These are phyloP conservation scores for Allomyces macrogynus DNA, from an alignment of 192 early-diverging fungal genomes.

Conservation along the genomic window DNA sequence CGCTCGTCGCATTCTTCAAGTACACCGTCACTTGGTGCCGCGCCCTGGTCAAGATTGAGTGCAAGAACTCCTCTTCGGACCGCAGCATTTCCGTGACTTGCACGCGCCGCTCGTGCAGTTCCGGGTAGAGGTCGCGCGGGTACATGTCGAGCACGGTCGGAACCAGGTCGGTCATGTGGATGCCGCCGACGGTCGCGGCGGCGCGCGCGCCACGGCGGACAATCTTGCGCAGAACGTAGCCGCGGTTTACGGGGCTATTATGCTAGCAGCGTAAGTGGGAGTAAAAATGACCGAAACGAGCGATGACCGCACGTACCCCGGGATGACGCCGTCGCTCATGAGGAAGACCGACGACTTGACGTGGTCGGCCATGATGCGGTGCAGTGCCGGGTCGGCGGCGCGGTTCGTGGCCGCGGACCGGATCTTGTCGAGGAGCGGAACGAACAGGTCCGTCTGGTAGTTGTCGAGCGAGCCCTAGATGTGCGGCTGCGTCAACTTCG, in stretches of 20 bases:
- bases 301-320: conserved; percentile 12
- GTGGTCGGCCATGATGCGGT: conserved; percentile 30
- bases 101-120: conserved; percentile 16
- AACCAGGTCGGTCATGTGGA: background rate
- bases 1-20: conserved; percentile 25
- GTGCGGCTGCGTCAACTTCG: background rate
- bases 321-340: conserved; percentile 35
- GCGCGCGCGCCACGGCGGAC: conserved; percentile 34
- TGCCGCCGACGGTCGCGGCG: conserved; percentile 27
- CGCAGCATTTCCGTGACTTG: conserved; percentile 19
- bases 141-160: conserved; percentile 17
- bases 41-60: conserved; percentile 22
- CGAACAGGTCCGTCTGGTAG: conserved; percentile 32
- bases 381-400: background rate
- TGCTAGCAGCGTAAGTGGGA: background rate
- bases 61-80: conserved; percentile 17
- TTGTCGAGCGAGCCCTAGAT: conserved; percentile 19
- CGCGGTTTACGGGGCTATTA: conserved; percentile 23
- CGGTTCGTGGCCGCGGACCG: background rate
- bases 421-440: conserved; percentile 17
- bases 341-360: conserved; percentile 30
- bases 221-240: conserved; percentile 36
- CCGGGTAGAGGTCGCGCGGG: conserved; percentile 23
- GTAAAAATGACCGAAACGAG: background rate
- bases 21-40: conserved; percentile 22